Evolutionary conservation across 352 stramenopile genomes (phyloP).

Genomic region (Pelagophyceae sp.): DNA sequence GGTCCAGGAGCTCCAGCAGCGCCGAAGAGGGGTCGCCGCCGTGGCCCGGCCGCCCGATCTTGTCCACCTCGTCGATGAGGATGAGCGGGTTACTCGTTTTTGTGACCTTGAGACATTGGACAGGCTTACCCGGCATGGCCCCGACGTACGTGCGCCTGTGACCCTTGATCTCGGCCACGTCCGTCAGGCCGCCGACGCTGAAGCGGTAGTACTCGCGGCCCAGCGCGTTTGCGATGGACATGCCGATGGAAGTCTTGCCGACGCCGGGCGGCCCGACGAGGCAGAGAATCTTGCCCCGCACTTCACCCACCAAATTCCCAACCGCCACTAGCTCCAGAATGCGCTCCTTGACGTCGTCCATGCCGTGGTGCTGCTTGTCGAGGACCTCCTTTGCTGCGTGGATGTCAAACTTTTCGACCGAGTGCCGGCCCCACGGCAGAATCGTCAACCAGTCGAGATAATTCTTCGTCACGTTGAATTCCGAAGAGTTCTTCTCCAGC

Average conservation of each 20-base stretch:
- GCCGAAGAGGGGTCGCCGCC: conserved; percentile 88
- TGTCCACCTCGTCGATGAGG: conserved; percentile 92
- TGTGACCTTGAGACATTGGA: conserved; percentile 95
- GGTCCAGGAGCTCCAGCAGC: conserved; percentile 92
- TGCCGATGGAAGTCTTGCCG: conserved; percentile 85
- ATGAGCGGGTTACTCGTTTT: conserved; percentile 93
- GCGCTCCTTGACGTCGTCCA: conserved; percentile 95
- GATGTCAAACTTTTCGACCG: conserved; percentile 93
- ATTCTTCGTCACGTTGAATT: conserved; percentile 96
- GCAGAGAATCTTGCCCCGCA: conserved; percentile 95
- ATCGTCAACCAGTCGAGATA: conserved; percentile 97
- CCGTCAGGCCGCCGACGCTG: conserved; percentile 87
- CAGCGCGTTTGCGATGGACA: conserved; percentile 88
- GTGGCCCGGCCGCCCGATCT: conserved; percentile 45
- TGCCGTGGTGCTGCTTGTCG: conserved; percentile 93
- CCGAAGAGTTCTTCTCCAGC: conserved; percentile 94
- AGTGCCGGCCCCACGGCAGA: conserved; percentile 90
- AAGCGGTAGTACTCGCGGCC: conserved; percentile 97
- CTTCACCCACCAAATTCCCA: conserved; percentile 85
- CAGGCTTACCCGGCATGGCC: conserved; percentile 96
- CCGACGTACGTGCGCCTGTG: conserved; percentile 96
- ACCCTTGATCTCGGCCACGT: conserved; percentile 97
- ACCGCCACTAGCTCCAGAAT: conserved; percentile 99
- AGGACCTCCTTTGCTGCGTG: conserved; percentile 76
- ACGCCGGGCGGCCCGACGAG: conserved; percentile 85